These are phyloP conservation scores for Fraxinus quadrangulata DNA, from an alignment of 257 asterid genomes.

Conservation along the genomic window DNA sequence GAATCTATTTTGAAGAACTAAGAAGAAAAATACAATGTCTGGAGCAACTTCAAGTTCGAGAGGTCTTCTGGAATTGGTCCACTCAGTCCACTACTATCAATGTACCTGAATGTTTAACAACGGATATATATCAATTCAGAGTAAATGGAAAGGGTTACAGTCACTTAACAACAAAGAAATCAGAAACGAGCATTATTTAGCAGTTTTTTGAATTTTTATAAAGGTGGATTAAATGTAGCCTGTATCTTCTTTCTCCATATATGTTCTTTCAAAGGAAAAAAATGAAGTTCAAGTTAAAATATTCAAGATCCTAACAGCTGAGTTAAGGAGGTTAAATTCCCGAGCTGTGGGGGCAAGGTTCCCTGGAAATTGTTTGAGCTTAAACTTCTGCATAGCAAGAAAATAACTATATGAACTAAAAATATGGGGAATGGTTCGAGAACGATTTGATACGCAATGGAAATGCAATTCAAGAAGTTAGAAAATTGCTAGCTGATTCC, in stretches of 20 bases:
- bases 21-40: conserved; percentile 36
- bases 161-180: no score
- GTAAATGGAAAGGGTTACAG: neutral
- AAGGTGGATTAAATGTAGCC: neutral
- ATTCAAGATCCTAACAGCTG: conserved; percentile 43
- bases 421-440: neutral
- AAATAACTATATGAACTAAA: neutral
- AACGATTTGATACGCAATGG: neutral
- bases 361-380: conserved; percentile 62
- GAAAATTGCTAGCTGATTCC: conserved; percentile 21
- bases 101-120: conserved; percentile 46
- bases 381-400: conserved; percentile 45
- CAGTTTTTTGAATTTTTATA: neutral
- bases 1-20: conserved; percentile 16
- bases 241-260: conserved; percentile 11
- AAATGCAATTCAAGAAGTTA: neutral
- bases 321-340: conserved; percentile 49
- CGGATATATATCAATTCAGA: neutral
- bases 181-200: neutral
- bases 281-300: conserved; percentile 4
- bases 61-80: conserved; percentile 61
- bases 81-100: conserved; percentile 68
- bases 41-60: conserved; percentile 51
- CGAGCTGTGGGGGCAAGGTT: conserved; percentile 44
- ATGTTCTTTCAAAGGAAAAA: neutral